These are phyloP conservation scores for Raphanus hybrid DNA, from an alignment of 441 rosid genomes.

Conservation along the genomic window DNA sequence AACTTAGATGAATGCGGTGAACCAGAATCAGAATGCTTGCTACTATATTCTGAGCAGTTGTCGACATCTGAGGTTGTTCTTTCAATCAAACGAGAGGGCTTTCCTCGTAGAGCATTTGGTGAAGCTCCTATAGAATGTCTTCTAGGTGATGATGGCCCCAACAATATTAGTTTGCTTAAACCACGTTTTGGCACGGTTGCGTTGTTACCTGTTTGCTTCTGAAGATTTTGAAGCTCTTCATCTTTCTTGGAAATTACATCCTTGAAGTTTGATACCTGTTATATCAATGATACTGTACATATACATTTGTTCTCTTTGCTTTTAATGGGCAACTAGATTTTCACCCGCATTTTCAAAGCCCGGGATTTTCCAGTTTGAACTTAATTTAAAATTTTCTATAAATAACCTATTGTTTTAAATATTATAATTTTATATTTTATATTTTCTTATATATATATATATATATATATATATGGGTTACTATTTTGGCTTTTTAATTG, in stretches of 20 bases:
- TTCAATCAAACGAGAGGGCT: slow-evolving; percentile 42
- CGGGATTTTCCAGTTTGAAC: too few relatives aligned
- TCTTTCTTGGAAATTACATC: slow-evolving; percentile 78
- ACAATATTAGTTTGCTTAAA: slow-evolving; percentile 48
- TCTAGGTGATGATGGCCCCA: slow-evolving; percentile 61
- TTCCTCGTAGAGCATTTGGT: slow-evolving; percentile 47
- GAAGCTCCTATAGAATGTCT: slow-evolving; percentile 57
- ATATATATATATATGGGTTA: too few relatives aligned
- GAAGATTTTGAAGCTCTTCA: slow-evolving; percentile 73
- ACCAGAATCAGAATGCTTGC: slow-evolving; percentile 72
- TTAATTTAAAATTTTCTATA: too few relatives aligned
- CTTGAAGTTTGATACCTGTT: slow-evolving; percentile 75
- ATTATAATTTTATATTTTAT: too few relatives aligned
- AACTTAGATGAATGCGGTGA: slow-evolving; percentile 60
- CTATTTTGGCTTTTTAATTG: too few relatives aligned
- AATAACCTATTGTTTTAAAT: too few relatives aligned
- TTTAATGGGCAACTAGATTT: too few relatives aligned
- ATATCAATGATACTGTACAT: not conserved
- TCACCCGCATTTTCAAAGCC: too few relatives aligned
- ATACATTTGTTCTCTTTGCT: too few relatives aligned
- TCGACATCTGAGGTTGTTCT: slow-evolving; percentile 60
- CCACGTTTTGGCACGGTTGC: slow-evolving; percentile 45
- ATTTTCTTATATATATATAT: too few relatives aligned
- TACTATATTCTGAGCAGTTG: slow-evolving; percentile 58
- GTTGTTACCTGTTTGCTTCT: slow-evolving; percentile 50